Conservation (phyloP, 163 green algal genomes). For the Scenedesmus sp. region DNA sequence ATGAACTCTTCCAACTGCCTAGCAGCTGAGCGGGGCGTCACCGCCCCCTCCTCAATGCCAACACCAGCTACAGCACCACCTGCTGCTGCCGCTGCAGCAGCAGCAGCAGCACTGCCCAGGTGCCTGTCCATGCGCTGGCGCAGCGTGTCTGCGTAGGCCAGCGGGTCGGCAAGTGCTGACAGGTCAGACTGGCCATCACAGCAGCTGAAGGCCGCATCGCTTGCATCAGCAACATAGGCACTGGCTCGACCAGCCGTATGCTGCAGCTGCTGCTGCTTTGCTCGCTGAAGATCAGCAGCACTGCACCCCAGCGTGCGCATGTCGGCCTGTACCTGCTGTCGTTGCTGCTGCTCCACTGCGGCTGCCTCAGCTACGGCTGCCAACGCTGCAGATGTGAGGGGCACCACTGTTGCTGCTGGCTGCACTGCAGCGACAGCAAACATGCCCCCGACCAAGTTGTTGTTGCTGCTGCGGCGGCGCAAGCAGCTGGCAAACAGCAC, state of each 20-base stretch:
- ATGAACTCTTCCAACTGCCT: not conserved
- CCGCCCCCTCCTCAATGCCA: not conserved
- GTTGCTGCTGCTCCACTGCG: conserved; percentile 4
- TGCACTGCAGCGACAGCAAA: not conserved
- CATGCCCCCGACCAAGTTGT: not conserved
- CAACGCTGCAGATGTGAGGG: conserved; percentile 9
- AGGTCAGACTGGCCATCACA: conserved; percentile 39
- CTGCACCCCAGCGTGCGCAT: too few species aligned
- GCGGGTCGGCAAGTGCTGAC: conserved; percentile 35
- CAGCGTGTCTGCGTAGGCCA: conserved; percentile 9
- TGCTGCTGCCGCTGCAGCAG: too few species aligned
- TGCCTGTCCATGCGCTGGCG: conserved; percentile 15
- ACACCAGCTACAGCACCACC: not conserved
- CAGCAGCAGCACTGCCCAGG: not conserved
- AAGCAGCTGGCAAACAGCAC: not conserved
- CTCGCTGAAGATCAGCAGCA: not conserved
- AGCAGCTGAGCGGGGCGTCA: not conserved
- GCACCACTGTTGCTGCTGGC: conserved; percentile 1
- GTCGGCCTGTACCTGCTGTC: too few species aligned
- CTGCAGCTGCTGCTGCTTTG: not conserved
- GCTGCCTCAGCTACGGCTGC: conserved; percentile 14
- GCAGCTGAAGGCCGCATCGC: conserved; percentile 15
- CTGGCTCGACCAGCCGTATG: not conserved
- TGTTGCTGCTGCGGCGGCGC: not conserved
- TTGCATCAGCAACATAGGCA: not conserved